A percentile compares a stretch with the other conserved stretches of the same genome.
Evolutionary conservation across 768 basidiomycete species (phyloP).

Genomic region (Strobilomyces echinocephalus): DNA sequence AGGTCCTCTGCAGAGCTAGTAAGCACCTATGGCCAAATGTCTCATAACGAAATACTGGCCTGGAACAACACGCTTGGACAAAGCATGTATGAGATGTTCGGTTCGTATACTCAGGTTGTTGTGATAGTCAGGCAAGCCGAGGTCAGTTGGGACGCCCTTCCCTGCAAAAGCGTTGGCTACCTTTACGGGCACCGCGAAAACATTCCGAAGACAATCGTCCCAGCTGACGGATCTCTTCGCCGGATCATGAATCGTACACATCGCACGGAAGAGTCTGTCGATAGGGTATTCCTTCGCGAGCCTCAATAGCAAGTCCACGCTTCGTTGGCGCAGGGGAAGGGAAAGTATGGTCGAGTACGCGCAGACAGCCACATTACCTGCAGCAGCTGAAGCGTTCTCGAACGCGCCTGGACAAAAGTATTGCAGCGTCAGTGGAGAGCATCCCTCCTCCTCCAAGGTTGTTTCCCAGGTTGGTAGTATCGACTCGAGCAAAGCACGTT

Average conservation of each 20-base stretch:
- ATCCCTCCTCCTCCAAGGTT: conserved; percentile 45
- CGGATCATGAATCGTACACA: conserved; percentile 34
- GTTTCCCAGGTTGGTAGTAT: conserved; percentile 68
- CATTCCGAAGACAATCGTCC: conserved; percentile 70
- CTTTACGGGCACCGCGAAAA: conserved; percentile 67
- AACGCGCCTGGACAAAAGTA: conserved; percentile 72
- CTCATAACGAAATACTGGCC: conserved; percentile 35
- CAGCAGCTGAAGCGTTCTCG: conserved; percentile 43
- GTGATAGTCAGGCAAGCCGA: conserved; percentile 59
- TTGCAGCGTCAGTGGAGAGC: conserved; percentile 47
- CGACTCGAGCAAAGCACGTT: conserved; percentile 57
- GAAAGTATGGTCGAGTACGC: conserved; percentile 66
- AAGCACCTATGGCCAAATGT: conserved; percentile 6
- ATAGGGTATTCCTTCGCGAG: conserved; percentile 62
- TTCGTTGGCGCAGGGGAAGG: conserved; percentile 43
- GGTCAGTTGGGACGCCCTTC: conserved; percentile 38
- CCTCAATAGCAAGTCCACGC: conserved; percentile 49
- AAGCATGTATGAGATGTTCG: conserved; percentile 46
- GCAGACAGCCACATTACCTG: conserved; percentile 50
- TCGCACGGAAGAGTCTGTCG: conserved; percentile 55
- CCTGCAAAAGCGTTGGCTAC: conserved; percentile 66
- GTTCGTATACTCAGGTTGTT: conserved; percentile 47
- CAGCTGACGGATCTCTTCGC: conserved; percentile 43
- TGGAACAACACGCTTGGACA: conserved; percentile 35
- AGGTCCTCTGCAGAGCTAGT: conserved; percentile 34